Conservation (phyloP, 1,284 basidiomycete genomes). For the Psilocybe mexicana region DNA sequence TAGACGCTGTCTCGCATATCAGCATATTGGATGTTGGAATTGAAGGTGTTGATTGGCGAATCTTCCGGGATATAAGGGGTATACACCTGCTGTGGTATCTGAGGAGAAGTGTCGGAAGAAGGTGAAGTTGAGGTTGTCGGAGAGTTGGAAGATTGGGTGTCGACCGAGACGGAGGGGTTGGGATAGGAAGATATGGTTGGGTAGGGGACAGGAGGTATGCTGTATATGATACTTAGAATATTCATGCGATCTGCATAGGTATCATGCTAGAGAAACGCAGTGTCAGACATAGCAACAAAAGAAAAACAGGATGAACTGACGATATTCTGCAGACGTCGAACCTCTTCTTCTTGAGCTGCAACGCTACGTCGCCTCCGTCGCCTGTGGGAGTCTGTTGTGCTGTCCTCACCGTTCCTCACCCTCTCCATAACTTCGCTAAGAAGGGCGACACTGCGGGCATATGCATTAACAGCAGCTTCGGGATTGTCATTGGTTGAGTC, state of each 20-base stretch:
- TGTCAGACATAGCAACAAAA: conserved; percentile 8
- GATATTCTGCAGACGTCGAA: conserved; percentile 76
- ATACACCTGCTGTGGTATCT: conserved; percentile 39
- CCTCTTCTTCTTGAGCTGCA: conserved; percentile 83
- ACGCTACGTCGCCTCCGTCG: conserved; percentile 69
- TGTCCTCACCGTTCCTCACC: conserved; percentile 79
- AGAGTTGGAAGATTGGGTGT: conserved; percentile 49
- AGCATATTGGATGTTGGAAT: conserved; percentile 27
- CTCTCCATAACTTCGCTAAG: conserved; percentile 86
- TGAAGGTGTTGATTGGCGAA: conserved; percentile 34
- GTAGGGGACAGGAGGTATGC: conserved; percentile 72
- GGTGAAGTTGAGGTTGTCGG: conserved; percentile 49
- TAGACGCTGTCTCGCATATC: conserved; percentile 45
- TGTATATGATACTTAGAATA: conserved; percentile 83
- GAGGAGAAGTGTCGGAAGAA: conserved; percentile 53
- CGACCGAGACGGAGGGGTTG: conserved; percentile 47
- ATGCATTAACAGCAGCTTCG: conserved; percentile 76
- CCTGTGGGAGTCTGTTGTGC: conserved; percentile 52
- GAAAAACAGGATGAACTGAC: conserved; percentile 46
- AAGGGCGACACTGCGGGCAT: conserved; percentile 78
- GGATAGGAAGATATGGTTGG: conserved; percentile 57
- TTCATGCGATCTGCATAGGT: conserved; percentile 89
- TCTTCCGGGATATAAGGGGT: conserved; percentile 36
- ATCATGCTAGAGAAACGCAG: conserved; percentile 60
- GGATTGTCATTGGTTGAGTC: conserved; percentile 83